Base-by-base conservation (phyloP, 2,329 filamentous ascomycete species). In the Phyllosticta paracitricarpa region DNA sequence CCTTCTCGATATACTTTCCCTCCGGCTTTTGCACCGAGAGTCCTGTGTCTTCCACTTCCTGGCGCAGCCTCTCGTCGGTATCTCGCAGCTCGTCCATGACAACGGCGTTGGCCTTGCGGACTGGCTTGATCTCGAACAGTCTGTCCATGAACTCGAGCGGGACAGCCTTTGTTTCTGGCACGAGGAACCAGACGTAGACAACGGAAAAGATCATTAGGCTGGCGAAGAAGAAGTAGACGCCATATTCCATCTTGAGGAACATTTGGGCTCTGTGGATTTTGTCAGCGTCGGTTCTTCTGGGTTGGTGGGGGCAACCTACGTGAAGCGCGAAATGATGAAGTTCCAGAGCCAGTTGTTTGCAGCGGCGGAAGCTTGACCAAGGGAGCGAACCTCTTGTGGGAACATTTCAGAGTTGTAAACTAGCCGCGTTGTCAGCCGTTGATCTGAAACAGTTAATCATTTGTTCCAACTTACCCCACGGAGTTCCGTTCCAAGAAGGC, bases 311-410 rank as follows among this genome's bases (percentile, higher is more conserved):
- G 4, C 14, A 17, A 48, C 40, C n/a, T 48, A 55, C 0, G 84
- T 89, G 76, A 87, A 89, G 10, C 85, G 79, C 0, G 80, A 81
- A 65, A 89, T 82, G 69, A 89, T 79, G 70, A 89, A 89, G 72
- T 89, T 89, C 75, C 77, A 87, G 68, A 87, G 80, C 87, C 87
- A 90, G 72, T 90, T 89, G 73, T 82, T 87, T 2, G 84, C 84
- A 0, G 87, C 83, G 0, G 88, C 88, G 48, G 81, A 87, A 9
- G 88, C 87, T 69, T 91, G 88, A 1, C 87, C 88, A 0, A 91
- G 79, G 0, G 84, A 83, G 58, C 86, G 81, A 17, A 84, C 84
- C 73, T 86, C 87, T 65, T 84, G 82, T 67, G 87, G 83, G 72
- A 90, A 91, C 78, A 91, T 90, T 72, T 91, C 87, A 0, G 55